Evolutionary conservation across 208 protist species (phyloP).

Genomic region (Crithidia sp.): DNA sequence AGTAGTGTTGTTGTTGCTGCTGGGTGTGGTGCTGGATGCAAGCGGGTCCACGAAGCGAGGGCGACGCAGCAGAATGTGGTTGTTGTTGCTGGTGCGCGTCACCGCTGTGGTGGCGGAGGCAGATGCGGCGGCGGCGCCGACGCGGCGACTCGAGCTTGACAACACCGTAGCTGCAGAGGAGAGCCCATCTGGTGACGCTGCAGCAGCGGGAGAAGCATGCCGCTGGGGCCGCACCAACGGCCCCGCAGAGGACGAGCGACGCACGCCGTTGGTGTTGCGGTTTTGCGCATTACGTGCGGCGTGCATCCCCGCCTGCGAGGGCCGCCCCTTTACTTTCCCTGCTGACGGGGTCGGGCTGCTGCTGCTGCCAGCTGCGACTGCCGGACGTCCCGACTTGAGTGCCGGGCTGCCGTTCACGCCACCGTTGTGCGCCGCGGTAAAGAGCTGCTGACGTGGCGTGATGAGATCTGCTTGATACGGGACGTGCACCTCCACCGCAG

Average conservation of each 20-base stretch:
- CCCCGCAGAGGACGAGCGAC: neutral
- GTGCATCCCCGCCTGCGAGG: slow-evolving; percentile 13
- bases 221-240: slow-evolving; percentile 8
- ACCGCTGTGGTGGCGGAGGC: neutral
- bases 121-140: neutral
- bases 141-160: slow-evolving; percentile 2
- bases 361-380: neutral
- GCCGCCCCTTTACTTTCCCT: slow-evolving; percentile 3
- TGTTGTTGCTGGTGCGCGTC: slow-evolving; percentile 1
- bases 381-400: neutral
- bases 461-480: slow-evolving; percentile 21
- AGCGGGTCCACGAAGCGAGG: slow-evolving; percentile 23
- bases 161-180: neutral
- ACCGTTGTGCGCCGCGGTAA: neutral
- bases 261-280: neutral
- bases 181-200: neutral
- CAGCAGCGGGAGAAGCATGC: neutral
- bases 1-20: neutral
- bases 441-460: neutral
- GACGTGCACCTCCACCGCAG: slow-evolving; percentile 11
- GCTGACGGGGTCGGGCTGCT: neutral
- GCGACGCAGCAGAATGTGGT: slow-evolving; percentile 5
- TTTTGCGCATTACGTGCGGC: slow-evolving; percentile 8
- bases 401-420: neutral
- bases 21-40: neutral